Conservation (phyloP, 73 alveolate genomes). For the Stentor roeselii region DNA sequence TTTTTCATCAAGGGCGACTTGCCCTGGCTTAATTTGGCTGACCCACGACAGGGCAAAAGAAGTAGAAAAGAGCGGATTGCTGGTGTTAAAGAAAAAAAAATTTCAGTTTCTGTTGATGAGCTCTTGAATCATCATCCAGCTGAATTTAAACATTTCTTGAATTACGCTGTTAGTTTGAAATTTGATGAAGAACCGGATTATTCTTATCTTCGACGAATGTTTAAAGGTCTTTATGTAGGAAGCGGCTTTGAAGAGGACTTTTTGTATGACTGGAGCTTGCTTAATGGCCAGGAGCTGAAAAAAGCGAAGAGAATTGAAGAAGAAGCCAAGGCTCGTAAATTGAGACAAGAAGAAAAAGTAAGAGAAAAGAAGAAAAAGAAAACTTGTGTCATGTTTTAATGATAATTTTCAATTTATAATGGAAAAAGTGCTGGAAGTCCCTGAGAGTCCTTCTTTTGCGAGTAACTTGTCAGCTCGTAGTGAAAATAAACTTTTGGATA, state of each 20-base stretch:
- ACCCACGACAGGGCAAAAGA: not conserved
- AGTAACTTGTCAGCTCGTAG: not conserved
- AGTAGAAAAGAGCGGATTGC: not conserved
- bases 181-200: conserved; percentile 27
- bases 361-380: no score
- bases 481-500: not conserved
- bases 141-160: conserved; percentile 41
- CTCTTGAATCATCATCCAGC: conserved; percentile 45
- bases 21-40: no score
- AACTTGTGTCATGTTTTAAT: no score
- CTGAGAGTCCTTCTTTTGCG: not conserved
- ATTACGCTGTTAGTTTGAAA: conserved; percentile 23
- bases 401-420: no score
- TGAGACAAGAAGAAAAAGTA: no score
- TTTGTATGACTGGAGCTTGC: not conserved
- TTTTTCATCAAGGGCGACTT: not conserved
- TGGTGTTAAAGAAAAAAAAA: conserved; percentile 44
- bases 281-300: not conserved
- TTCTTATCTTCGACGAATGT: not conserved
- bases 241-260: not conserved
- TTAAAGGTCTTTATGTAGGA: not conserved
- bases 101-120: conserved; percentile 36
- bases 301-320: not conserved
- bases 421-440: not conserved
- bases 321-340: no score